Base-by-base conservation (phyloP, 1,284 basidiomycete species). In the Moesziomyces sp. region DNA sequence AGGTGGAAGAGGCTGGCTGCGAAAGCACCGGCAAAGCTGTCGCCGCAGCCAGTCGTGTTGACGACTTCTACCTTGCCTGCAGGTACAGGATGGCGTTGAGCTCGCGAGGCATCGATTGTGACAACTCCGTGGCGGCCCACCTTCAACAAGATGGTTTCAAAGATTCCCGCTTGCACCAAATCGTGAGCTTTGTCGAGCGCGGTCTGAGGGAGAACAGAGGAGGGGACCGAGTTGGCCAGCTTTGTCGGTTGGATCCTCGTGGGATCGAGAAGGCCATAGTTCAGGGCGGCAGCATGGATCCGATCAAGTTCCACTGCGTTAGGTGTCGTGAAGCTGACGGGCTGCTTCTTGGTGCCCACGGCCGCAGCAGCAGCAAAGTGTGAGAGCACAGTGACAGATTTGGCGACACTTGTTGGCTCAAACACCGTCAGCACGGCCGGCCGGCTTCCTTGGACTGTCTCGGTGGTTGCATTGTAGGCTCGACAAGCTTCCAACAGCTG, bases 21-120 rank as follows among this genome's bases (percentile, higher is more conserved):
- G 38, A 84, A 63, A 5, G 73, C 77, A 6, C 81, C 81, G 18
- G 74, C 77, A 44, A 83, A 83, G 21, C 78, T 77, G 58, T 84
- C 82, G n/a, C 82, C 82, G 23, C 80, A 80, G 1, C 82, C 82
- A 0, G 82, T 83, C 2, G 78, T 81, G 57, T 79, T 84, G 45
- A 74, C 57, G 1, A 71, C 38, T 2, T 50, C 3, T 4, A 60
- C 44, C 35, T 54, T 8, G 46, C 63, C 49, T 58, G 59, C 26
- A 2, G 68, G 62, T n/a, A 73, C 54, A 0, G 67, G 77, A n/a
- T 73, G 59, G 21, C 78, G 74, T 3, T 35, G 53, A 19, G 56
- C 38, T 11, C 52, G 34, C 0, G 30, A 16, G 0, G 43, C 48
- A 38, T 63, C 56, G 42, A 77, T 46, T 1, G 55, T 45, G 24